Conservation (phyloP, 192 early-diverging fungal species). For the Radiomyces spectabilis region DNA sequence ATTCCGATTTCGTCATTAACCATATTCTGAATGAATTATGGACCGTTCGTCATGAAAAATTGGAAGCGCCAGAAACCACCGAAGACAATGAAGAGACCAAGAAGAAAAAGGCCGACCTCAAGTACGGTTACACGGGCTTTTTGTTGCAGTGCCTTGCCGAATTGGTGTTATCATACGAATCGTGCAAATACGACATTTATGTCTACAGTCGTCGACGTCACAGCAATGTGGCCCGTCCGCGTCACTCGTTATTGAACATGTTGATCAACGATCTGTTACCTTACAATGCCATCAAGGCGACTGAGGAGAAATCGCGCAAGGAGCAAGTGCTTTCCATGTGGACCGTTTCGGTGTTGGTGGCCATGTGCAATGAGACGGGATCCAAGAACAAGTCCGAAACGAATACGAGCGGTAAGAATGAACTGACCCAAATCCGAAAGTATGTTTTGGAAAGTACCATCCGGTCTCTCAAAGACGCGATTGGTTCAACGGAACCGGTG, state of each 20-base stretch:
- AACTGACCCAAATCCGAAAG: constrained; percentile 51
- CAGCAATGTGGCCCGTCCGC: constrained; percentile 23
- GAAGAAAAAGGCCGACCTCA: constrained; percentile 5
- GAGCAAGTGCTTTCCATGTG: constrained; percentile 58
- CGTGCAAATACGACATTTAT: constrained; percentile 67
- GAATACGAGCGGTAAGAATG: constrained; percentile 44
- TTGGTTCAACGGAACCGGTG: constrained; percentile 36
- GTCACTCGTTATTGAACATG: constrained; percentile 47
- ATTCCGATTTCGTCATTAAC: constrained; percentile 14
- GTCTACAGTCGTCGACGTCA: constrained; percentile 43
- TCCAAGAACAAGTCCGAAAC: constrained; percentile 33
- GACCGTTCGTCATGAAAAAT: not conserved
- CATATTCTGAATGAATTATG: constrained; percentile 18
- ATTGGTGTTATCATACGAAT: constrained; percentile 78
- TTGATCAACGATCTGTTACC: constrained; percentile 67
- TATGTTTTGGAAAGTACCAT: constrained; percentile 63
- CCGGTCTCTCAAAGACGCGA: constrained; percentile 54
- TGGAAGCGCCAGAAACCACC: constrained; percentile 9
- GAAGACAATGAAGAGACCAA: constrained; percentile 9
- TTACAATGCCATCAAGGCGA: constrained; percentile 31
- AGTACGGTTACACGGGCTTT: constrained; percentile 59
- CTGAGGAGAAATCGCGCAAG: constrained; percentile 41
- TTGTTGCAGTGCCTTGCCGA: constrained; percentile 84
- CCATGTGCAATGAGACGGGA: constrained; percentile 38
- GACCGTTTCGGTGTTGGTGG: constrained; percentile 58